These are phyloP conservation scores for Phytophthora ohioensis DNA, from an alignment of 352 stramenopile genomes.

Conservation along the genomic window DNA sequence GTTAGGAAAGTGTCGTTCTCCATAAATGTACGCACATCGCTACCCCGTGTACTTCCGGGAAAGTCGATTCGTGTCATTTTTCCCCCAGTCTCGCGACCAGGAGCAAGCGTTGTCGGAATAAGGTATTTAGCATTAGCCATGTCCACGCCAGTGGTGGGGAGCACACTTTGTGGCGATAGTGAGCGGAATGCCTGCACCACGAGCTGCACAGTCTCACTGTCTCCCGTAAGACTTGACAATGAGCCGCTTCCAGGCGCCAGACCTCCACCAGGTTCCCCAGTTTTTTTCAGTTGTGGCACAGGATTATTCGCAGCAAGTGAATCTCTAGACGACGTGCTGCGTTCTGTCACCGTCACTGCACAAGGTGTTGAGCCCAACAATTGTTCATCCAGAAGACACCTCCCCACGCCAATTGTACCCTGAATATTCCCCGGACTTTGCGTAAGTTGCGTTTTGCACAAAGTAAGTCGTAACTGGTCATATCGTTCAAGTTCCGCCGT, in stretches of 20 bases:
- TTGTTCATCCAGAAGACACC: slow-evolving; percentile 64
- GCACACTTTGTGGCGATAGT: slow-evolving; percentile 53
- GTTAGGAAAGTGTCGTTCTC: slow-evolving; percentile 77
- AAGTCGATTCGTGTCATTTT: slow-evolving; percentile 36
- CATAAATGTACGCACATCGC: slow-evolving; percentile 53
- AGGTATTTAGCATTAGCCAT: slow-evolving; percentile 84
- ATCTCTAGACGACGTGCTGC: slow-evolving; percentile 53
- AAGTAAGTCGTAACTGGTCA: slow-evolving; percentile 71
- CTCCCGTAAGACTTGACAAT: slow-evolving; percentile 18
- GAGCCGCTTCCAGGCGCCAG: slow-evolving; percentile 19
- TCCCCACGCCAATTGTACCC: slow-evolving; percentile 57
- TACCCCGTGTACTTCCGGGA: slow-evolving; percentile 31
- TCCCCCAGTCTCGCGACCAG: slow-evolving; percentile 41
- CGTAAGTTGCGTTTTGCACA: slow-evolving; percentile 63
- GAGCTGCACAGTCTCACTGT: slow-evolving; percentile 57
- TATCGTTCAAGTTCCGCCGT: slow-evolving; percentile 61
- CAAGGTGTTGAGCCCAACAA: slow-evolving; percentile 53
- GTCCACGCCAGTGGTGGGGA: slow-evolving; percentile 70
- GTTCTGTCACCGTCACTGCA: slow-evolving; percentile 56
- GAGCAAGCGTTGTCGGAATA: slow-evolving; percentile 64
- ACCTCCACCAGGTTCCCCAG: slow-evolving; percentile 6
- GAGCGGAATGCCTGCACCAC: slow-evolving; percentile 67
- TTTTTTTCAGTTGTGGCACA: slow-evolving; percentile 22
- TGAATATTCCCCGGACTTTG: slow-evolving; percentile 56
- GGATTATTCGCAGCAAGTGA: slow-evolving; percentile 26